Evolutionary conservation across 192 early-diverging fungal genomes (phyloP).

Genomic region (Cetraspora pellucida): DNA sequence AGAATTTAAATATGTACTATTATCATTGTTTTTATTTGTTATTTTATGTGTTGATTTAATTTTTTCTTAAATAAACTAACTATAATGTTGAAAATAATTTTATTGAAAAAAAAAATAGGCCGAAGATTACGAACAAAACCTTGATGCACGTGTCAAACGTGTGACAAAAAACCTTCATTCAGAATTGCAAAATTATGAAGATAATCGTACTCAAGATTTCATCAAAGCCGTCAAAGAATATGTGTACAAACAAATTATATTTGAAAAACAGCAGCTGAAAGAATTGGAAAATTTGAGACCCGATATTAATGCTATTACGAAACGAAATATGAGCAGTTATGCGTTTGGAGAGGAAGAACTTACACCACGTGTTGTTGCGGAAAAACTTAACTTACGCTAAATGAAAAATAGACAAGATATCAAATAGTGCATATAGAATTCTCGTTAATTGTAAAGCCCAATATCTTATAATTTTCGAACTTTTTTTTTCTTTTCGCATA

Average conservation of each 20-base stretch:
- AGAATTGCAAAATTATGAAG: slow-evolving; percentile 42
- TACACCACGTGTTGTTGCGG: slow-evolving; percentile 9
- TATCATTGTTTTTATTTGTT: background rate
- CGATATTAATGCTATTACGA: slow-evolving; percentile 37
- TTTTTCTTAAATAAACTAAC: background rate
- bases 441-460: no score
- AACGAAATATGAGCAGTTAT: slow-evolving; percentile 26
- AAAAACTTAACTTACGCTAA: slow-evolving; percentile 1
- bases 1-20: slow-evolving; percentile 48
- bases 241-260: slow-evolving; percentile 45
- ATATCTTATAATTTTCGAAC: no score
- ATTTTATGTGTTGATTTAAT: background rate
- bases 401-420: no score
- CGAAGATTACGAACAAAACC: slow-evolving; percentile 43
- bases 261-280: slow-evolving; percentile 47
- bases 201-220: slow-evolving; percentile 45
- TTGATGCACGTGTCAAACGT: slow-evolving; percentile 46
- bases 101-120: slow-evolving; percentile 35
- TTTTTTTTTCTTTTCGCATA: no score
- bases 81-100: background rate
- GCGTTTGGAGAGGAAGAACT: slow-evolving; percentile 17
- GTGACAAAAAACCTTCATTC: slow-evolving; percentile 41
- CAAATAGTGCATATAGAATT: no score
- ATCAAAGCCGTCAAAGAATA: slow-evolving; percentile 42
- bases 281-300: slow-evolving; percentile 38